Evolutionary conservation across 768 basidiomycete genomes (phyloP).

Genomic region (Suillus fuscotomentosus): DNA sequence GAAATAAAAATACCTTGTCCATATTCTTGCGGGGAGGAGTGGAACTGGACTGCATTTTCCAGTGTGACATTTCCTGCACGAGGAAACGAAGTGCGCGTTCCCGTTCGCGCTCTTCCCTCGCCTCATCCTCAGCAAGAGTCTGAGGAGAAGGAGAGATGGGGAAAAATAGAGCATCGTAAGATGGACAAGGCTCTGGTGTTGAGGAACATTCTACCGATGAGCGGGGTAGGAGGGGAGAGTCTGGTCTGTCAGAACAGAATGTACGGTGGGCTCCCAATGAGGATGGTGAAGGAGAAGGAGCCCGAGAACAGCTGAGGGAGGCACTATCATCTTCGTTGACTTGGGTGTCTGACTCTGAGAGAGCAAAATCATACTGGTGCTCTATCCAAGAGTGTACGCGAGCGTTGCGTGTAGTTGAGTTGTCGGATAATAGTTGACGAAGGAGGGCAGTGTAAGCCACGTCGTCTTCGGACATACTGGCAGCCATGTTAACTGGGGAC

Average conservation of each 20-base stretch:
- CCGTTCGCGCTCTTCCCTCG: constrained; percentile 30
- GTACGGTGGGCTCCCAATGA: constrained; percentile 28
- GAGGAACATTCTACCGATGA: constrained; percentile 22
- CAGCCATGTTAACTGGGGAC: constrained; percentile 1
- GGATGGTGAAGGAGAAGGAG: constrained; percentile 27
- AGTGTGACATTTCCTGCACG: constrained; percentile 34
- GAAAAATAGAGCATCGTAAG: constrained; percentile 35
- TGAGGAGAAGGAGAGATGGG: constrained; percentile 14
- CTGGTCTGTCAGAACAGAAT: constrained; percentile 24
- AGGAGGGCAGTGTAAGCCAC: constrained; percentile 28
- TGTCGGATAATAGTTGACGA: constrained; percentile 25
- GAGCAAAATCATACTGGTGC: constrained; percentile 35
- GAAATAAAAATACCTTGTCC: constrained; percentile 9
- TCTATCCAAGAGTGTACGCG: constrained; percentile 35
- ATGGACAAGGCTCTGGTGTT: constrained; percentile 19
- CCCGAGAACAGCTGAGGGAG: neutral
- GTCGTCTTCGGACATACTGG: constrained; percentile 30
- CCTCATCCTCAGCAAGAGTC: constrained; percentile 8
- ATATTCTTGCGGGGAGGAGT: constrained; percentile 13
- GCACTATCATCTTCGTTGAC: neutral
- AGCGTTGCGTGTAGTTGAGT: constrained; percentile 22
- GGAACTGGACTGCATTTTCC: constrained; percentile 11
- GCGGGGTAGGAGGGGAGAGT: constrained; percentile 30
- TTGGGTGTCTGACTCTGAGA: constrained; percentile 21
- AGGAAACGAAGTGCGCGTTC: constrained; percentile 35